phyloP scores from a whole-genome alignment of 2,329 filamentous ascomycete genomes.

The Xylariaceae sp. region DNA sequence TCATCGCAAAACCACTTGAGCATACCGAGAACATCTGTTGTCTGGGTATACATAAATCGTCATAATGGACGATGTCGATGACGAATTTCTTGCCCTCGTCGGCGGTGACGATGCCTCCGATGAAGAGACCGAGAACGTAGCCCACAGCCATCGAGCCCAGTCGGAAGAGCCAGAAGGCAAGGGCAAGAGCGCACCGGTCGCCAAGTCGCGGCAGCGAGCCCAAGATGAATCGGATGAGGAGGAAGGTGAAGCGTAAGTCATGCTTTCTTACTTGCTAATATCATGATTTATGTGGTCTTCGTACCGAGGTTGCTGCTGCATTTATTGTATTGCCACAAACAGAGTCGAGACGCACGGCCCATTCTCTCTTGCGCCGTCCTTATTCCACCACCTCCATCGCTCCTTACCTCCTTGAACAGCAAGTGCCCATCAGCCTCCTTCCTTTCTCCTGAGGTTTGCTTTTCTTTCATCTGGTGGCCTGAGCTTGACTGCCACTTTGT shows the following conservation, averaged over 20 bases:
- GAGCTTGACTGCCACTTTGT: background rate
- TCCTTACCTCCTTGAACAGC: background rate
- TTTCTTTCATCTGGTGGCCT: background rate
- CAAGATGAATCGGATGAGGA: slow-evolving; percentile 67
- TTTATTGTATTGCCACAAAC: background rate
- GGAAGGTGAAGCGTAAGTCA: slow-evolving; percentile 73
- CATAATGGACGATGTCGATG: slow-evolving; percentile 83
- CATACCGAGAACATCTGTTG: background rate
- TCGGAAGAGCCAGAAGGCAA: slow-evolving; percentile 42
- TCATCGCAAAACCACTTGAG: slow-evolving; percentile 6
- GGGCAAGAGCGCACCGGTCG: slow-evolving; percentile 35
- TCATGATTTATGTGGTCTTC: too few species aligned
- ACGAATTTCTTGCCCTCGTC: slow-evolving; percentile 87
- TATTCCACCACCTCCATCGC: background rate
- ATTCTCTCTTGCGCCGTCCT: background rate
- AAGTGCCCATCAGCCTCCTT: background rate
- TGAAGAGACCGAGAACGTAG: slow-evolving; percentile 48
- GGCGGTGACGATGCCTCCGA: slow-evolving; percentile 65
- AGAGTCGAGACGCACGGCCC: background rate
- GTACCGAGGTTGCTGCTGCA: background rate
- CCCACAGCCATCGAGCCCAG: slow-evolving; percentile 49
- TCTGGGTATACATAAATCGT: background rate
- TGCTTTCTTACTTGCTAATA: slow-evolving; percentile 23
- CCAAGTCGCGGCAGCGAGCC: slow-evolving; percentile 47
- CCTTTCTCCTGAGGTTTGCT: background rate